Evolutionary conservation across 768 basidiomycete genomes (phyloP), one percentile per base, ranked within the genome.

Genomic region (Mycena capillaripes): DNA sequence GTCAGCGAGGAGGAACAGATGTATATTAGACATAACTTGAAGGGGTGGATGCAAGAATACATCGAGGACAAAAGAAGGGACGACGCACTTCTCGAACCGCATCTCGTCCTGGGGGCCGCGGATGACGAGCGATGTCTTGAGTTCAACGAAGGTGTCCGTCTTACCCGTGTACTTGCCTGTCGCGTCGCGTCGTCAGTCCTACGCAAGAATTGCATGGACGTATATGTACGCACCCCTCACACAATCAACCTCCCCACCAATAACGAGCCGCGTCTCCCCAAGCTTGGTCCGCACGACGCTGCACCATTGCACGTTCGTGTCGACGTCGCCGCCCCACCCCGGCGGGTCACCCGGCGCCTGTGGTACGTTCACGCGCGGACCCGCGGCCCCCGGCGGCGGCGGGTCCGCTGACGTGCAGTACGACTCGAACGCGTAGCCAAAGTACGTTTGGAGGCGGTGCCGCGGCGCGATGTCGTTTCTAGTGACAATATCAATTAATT

Each of bases 241-340:
- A 78, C 96, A 97, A 80, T 97, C 96, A 8, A 97, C 96, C 81
- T 97, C 96, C 7, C 96, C 96, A 1, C 96, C 96, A 56, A 97
- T 90, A 68, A 97, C 83, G 60, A 95, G 82, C 48, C 94, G 85
- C 30, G 86, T 88, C 66, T 90, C 86, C 0, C 92, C 94, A 29
- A 97, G 87, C 72, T 94, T 95, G 5, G 95, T 95, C 80, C 95
- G 94, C 53, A 96, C 93, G 61, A 97, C 92, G 71, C 90, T 91
- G 77, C 96, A 97, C 95, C 95, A 97, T 75, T 97, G 95, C 0
- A 94, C 88, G 75, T 96, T 96, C 14, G 95, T 97, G 78, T 97
- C 87, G 16, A 97, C 95, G 70, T 94, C 91, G 0, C 92, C 92
- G 63, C 94, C 89, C 93, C 93, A 95, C 2, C 91, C 93, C 3